Conservation (phyloP, 768 basidiomycete species). For the Lactarius deliciosus region DNA sequence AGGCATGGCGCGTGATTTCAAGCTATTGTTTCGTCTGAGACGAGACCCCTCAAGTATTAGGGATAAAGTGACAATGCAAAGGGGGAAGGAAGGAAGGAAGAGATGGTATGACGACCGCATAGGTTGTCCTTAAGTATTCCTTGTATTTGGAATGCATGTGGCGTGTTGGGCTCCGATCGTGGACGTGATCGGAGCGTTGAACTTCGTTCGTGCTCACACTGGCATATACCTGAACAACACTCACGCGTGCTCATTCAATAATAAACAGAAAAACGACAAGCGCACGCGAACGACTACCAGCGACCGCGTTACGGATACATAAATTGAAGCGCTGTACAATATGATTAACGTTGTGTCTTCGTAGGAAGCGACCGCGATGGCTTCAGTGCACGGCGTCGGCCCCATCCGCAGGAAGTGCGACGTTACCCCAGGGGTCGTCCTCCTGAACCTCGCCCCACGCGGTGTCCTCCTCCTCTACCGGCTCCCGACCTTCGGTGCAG, state of each 20-base stretch:
- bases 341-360: background rate
- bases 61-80: background rate
- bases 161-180: background rate
- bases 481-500: constrained; percentile 37
- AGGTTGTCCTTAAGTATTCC: background rate
- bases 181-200: background rate
- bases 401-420: constrained; percentile 9
- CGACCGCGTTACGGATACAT: background rate
- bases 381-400: background rate
- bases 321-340: constrained; percentile 1
- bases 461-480: constrained; percentile 15
- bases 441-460: constrained; percentile 25
- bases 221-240: background rate
- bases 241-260: background rate
- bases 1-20: background rate
- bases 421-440: constrained; percentile 16
- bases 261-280: background rate
- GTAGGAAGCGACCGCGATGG: background rate
- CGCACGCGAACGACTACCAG: background rate
- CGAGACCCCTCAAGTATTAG: background rate
- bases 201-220: too few species aligned
- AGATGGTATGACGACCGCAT: background rate
- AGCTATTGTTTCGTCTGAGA: background rate
- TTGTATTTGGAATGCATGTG: background rate
- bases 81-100: too few species aligned